Conservation (phyloP, 768 basidiomycete species). For the Tricholoma matsutake region DNA sequence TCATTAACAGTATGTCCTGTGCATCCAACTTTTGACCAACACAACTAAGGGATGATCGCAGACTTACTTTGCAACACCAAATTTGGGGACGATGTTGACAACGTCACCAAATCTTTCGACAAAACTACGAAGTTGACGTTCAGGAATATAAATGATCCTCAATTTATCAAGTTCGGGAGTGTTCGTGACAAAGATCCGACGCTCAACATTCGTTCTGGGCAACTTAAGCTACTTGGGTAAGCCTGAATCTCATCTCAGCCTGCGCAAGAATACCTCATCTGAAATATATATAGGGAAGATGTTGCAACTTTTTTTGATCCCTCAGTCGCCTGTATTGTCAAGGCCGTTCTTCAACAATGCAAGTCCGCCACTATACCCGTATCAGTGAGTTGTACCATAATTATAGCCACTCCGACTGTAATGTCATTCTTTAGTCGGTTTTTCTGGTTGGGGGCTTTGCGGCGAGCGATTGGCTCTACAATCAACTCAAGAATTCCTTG, state of each 20-base stretch:
- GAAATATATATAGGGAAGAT: constrained; percentile 9
- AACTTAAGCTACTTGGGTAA: constrained; percentile 39
- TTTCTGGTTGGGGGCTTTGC: constrained; percentile 55
- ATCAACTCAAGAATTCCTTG: constrained; percentile 35
- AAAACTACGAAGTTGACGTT: constrained; percentile 44
- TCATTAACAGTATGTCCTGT: constrained; percentile 29
- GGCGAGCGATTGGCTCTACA: constrained; percentile 47
- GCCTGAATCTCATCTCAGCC: background rate
- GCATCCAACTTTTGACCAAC: too few relatives aligned
- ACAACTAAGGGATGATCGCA: constrained; percentile 11
- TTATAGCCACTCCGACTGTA: background rate
- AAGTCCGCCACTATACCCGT: constrained; percentile 7
- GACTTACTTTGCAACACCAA: constrained; percentile 37
- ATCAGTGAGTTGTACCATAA: constrained; percentile 10
- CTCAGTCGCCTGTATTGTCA: constrained; percentile 18
- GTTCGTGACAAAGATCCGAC: constrained; percentile 33
- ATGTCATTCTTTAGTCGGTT: constrained; percentile 25
- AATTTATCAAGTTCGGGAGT: constrained; percentile 44
- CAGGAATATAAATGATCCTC: constrained; percentile 29
- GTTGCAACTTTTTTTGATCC: constrained; percentile 29
- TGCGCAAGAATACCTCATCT: background rate
- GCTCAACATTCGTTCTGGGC: constrained; percentile 41
- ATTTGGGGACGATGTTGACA: constrained; percentile 37
- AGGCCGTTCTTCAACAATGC: constrained; percentile 14
- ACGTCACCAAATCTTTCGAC: constrained; percentile 43